These are phyloP conservation scores for Diaporthe humulicola DNA, from an alignment of 2,329 filamentous ascomycete genomes.

Conservation along the genomic window DNA sequence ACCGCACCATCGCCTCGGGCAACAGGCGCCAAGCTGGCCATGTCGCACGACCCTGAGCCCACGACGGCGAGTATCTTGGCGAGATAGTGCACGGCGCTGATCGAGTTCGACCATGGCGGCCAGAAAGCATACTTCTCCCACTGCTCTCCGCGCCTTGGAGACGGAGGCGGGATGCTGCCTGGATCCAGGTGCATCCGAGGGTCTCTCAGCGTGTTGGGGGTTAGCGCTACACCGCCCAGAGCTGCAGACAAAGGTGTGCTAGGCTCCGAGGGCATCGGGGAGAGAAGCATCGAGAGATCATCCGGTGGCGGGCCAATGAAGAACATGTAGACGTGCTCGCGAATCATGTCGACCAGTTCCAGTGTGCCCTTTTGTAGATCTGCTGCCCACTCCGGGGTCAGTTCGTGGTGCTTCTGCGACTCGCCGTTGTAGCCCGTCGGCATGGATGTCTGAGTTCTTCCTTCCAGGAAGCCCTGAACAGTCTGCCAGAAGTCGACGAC, in stretches of 20 bases:
- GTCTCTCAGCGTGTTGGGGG: slow-evolving; percentile 72
- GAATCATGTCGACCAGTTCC: slow-evolving; percentile 86
- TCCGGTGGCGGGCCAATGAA: slow-evolving; percentile 92
- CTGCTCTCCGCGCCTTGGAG: slow-evolving; percentile 82
- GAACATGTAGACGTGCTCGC: slow-evolving; percentile 83
- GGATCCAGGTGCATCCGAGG: slow-evolving; percentile 85
- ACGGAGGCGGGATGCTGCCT: slow-evolving; percentile 81
- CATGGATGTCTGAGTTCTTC: slow-evolving; percentile 83
- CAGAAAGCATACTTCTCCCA: slow-evolving; percentile 98
- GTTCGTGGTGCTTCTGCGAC: slow-evolving; percentile 83
- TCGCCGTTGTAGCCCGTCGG: slow-evolving; percentile 86
- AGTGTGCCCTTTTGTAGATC: slow-evolving; percentile 83
- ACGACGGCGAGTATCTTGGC: slow-evolving; percentile 85
- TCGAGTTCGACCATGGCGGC: slow-evolving; percentile 91
- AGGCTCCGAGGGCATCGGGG: slow-evolving; percentile 80
- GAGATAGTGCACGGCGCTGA: slow-evolving; percentile 93
- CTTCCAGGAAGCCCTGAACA: slow-evolving; percentile 89
- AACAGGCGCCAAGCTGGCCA: slow-evolving; percentile 81
- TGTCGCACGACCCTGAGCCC: slow-evolving; percentile 88
- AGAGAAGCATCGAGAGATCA: slow-evolving; percentile 89
- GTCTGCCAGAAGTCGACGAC: slow-evolving; percentile 95
- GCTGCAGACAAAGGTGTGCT: slow-evolving; percentile 72
- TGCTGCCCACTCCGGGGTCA: slow-evolving; percentile 77
- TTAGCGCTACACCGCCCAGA: slow-evolving; percentile 54
- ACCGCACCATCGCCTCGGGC: slow-evolving; percentile 66